phyloP scores from a whole-genome alignment of 148 eudicot species.

The Cornus kousa region DNA sequence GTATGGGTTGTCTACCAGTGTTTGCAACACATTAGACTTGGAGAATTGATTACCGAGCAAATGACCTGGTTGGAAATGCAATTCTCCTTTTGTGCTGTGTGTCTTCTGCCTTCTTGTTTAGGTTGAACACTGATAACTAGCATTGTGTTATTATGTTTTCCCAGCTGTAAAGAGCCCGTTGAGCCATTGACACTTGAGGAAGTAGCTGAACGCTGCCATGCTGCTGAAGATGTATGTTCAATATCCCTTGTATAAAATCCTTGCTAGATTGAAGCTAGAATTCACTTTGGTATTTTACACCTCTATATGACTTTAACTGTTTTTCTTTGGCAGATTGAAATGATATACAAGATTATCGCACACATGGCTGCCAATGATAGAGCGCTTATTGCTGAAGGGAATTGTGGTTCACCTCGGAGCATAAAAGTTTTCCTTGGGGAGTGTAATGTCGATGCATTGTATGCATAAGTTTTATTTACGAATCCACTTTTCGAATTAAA shows the following conservation, averaged over 20 bases:
- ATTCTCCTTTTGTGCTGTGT: neutral
- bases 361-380: slow-evolving; percentile 99
- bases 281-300: too few species aligned
- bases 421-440: slow-evolving; percentile 85
- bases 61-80: slow-evolving; percentile 4
- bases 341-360: slow-evolving; percentile 89
- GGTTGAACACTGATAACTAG: neutral
- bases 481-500: neutral
- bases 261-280: too few species aligned
- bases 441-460: slow-evolving; percentile 76
- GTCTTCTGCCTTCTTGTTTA: neutral
- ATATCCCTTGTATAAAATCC: neutral
- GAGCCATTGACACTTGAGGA: slow-evolving; percentile 90
- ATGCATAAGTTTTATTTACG: slow-evolving; percentile 31
- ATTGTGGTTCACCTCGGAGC: slow-evolving; percentile 93
- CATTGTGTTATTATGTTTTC: slow-evolving; percentile 10
- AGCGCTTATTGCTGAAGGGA: slow-evolving; percentile 86
- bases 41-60: neutral
- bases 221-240: slow-evolving; percentile 68
- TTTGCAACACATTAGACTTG: neutral
- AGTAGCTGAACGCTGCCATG: slow-evolving; percentile 92
- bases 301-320: too few species aligned
- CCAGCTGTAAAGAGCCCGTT: slow-evolving; percentile 91
- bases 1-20: too few species aligned
- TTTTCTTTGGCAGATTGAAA: slow-evolving; percentile 76